Percentiles rank a stretch among this genome's conserved stretches.
Evolutionary conservation across 2,329 filamentous ascomycete species (phyloP).

Genomic region (Claviceps sp.): DNA sequence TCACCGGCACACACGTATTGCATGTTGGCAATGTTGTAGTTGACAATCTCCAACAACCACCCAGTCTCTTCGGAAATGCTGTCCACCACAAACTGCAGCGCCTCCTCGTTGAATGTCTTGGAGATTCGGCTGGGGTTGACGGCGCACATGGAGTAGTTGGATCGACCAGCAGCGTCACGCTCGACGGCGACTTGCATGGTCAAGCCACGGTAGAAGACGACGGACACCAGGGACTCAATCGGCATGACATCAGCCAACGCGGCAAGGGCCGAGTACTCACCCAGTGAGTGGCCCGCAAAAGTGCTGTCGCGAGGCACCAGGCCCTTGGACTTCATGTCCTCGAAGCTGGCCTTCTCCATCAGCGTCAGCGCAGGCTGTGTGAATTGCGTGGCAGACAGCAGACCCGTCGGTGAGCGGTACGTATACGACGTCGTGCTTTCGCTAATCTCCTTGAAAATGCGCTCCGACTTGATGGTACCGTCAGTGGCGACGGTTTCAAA

Average conservation of each 20-base stretch:
- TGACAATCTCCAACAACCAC: constrained; percentile 98
- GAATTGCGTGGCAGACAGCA: constrained; percentile 95
- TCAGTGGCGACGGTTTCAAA: constrained; percentile 95
- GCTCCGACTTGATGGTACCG: constrained; percentile 91
- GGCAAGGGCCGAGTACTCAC: constrained; percentile 94
- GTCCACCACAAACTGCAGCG: constrained; percentile 90
- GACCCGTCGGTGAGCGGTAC: constrained; percentile 85
- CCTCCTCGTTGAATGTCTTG: constrained; percentile 97
- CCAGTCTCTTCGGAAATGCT: constrained; percentile 87
- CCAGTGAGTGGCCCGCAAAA: constrained; percentile 93
- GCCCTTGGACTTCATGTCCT: constrained; percentile 97
- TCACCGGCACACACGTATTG: constrained; percentile 63
- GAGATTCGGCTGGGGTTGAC: constrained; percentile 97
- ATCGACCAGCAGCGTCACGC: constrained; percentile 81
- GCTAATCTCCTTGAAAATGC: constrained; percentile 96
- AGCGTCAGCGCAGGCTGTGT: constrained; percentile 93
- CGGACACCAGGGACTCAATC: constrained; percentile 95
- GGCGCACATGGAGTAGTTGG: constrained; percentile 98
- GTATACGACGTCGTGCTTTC: constrained; percentile 93
- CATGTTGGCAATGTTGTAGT: constrained; percentile 74
- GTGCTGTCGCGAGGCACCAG: constrained; percentile 92
- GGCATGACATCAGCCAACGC: constrained; percentile 97
- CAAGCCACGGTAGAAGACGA: constrained; percentile 96
- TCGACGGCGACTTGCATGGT: constrained; percentile 99
- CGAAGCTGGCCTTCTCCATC: constrained; percentile 99